Conservation (phyloP, 176 grass and related monocot species). For the Musa itinerans region DNA sequence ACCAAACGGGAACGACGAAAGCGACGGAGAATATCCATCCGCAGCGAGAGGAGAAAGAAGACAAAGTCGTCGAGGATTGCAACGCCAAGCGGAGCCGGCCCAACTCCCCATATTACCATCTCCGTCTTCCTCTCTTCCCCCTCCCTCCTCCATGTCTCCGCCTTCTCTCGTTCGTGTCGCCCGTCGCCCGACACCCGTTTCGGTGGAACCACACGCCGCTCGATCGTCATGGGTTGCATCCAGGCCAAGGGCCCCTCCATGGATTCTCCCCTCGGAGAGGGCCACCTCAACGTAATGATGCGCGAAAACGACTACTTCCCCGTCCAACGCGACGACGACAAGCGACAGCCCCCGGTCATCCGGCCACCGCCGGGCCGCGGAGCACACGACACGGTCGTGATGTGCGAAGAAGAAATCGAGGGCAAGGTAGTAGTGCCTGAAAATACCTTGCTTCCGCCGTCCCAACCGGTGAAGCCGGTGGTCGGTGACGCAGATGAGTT, state of each 20-base stretch:
- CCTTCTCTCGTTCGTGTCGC: conserved; percentile 9
- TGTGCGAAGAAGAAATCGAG: neutral
- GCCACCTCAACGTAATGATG: neutral
- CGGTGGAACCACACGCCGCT: neutral
- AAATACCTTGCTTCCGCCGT: neutral
- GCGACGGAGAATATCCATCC: too few relatives aligned
- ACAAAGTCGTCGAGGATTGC: too few relatives aligned
- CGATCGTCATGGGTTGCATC: conserved; percentile 40
- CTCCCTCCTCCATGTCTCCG: conserved; percentile 35
- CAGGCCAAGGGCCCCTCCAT: conserved; percentile 33
- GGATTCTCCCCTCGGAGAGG: conserved; percentile 27
- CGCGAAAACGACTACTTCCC: neutral
- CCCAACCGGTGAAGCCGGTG: neutral
- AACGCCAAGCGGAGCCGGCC: neutral
- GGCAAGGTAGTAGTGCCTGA: neutral
- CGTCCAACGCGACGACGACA: conserved; percentile 3
- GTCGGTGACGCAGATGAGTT: conserved; percentile 29
- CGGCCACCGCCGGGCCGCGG: neutral
- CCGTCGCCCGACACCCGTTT: neutral
- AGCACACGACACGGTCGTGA: neutral
- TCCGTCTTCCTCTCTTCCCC: neutral
- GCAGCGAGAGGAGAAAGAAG: too few relatives aligned
- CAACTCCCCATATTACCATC: neutral
- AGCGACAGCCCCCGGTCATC: conserved; percentile 13
- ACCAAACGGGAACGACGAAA: too few relatives aligned